Base-by-base conservation (phyloP, 495 filamentous ascomycete genomes). In the Neurospora sp. region DNA sequence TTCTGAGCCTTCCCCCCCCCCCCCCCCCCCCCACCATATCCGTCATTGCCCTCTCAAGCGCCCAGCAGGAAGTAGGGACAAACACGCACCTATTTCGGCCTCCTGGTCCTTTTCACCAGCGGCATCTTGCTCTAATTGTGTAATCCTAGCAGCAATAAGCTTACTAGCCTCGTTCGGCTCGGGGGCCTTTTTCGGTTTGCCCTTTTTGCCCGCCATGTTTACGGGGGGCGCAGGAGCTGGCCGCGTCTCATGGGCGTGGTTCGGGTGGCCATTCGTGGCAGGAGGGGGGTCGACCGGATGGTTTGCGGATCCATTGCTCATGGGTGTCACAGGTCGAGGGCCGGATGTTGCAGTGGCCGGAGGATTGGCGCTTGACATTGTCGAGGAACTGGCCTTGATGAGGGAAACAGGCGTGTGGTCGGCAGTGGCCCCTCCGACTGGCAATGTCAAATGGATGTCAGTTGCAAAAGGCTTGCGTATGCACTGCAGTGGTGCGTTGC, bases 31-130 rank as follows among this genome's bases (percentile, higher is more conserved):
- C 65, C 70, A 74, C 14, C 42, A 72, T 65, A 74, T 71, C 42
- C 37, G 61, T n/a, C 42, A 72, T 12, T 8, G 44, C 22, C 59
- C 20, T 9, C 20, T 38, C 18, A n/a, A 16, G 9, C 10, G 40
- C 40, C 59, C 27, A 27, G 38, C 31, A 68, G 10, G 72, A 68
- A 44, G 37, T 31, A n/a, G 20, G 38, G n/a, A 69, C 68, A 35
- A 71, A 61, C 22, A 94, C 94, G 79, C 86, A 98, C 94, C 96
- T 81, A 99, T 98, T 84, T 98, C 96, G 72, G 89, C 90, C 80
- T 97, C 94, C 81, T 98, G 93, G 74, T 98, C 94, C 83, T 96
- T 97, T 76, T 98, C 94, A 70, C 93, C 93, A 31, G 94, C 94
- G 70, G 91, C 91, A 86, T 97, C 94, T 44, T 91, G 90, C 81